A percentile compares a stretch with the other conserved stretches of the same genome.
phyloP scores from a whole-genome alignment of 108 stramenopile species.

The Licmophora abbreviata region DNA sequence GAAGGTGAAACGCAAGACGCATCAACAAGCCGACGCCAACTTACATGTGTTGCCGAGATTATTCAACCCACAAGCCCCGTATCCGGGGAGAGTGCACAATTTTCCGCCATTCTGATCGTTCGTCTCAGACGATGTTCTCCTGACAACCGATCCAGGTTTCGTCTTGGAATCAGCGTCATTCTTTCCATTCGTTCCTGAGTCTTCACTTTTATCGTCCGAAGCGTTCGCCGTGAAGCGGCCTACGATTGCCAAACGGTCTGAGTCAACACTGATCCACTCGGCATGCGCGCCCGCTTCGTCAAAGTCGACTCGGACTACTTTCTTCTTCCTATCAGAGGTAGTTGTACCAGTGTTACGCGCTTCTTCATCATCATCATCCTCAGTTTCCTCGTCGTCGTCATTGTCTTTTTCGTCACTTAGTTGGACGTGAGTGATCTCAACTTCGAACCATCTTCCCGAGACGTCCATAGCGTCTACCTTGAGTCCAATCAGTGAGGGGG shows the following conservation, averaged over 20 bases:
- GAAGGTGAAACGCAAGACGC: too few relatives aligned
- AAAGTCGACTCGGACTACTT: constrained; percentile 67
- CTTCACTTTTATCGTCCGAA: constrained; percentile 18
- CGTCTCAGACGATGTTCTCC: constrained; percentile 3
- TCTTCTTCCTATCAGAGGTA: constrained; percentile 9
- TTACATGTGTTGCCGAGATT: constrained; percentile 97
- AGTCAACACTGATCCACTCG: constrained; percentile 82
- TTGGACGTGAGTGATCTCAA: constrained; percentile 48
- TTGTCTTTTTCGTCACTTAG: constrained; percentile 19
- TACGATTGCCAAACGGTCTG: constrained; percentile 66
- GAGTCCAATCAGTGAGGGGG: constrained; percentile 35
- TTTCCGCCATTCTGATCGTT: constrained; percentile 20
- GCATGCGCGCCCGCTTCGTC: constrained; percentile 54
- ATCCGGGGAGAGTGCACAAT: constrained; percentile 70
- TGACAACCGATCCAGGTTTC: constrained; percentile 19
- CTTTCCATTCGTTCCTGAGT: constrained; percentile 26
- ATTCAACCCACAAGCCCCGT: constrained; percentile 75
- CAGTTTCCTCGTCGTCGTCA: constrained; percentile 32
- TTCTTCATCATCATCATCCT: constrained; percentile 13
- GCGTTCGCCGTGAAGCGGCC: constrained; percentile 65
- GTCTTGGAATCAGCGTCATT: constrained; percentile 40
- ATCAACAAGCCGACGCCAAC: too few relatives aligned
- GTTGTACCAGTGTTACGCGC: background rate
- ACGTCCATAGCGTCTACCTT: constrained; percentile 78
- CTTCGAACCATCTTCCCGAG: constrained; percentile 75